Percentiles rank a stretch among this genome's conserved stretches.
Evolutionary conservation across 805 yeast species (phyloP).

Genomic region (Cyberlindnera maclurae): DNA sequence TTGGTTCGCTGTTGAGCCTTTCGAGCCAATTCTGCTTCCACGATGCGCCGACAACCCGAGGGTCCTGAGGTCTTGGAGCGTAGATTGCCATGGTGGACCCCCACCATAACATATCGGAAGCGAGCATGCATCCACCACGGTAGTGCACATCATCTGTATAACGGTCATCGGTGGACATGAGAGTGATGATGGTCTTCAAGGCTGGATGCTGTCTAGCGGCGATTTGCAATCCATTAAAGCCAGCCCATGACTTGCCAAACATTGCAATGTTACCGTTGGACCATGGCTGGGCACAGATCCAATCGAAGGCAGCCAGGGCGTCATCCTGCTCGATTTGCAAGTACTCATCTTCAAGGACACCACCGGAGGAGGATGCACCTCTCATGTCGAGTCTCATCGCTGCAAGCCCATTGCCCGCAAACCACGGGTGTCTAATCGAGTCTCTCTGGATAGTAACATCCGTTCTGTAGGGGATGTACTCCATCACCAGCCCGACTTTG

Average conservation of each 20-base stretch:
- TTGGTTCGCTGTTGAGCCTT: conserved; percentile 33
- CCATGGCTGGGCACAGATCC: conserved; percentile 35
- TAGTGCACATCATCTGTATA: conserved; percentile 44
- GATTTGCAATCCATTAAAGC: conserved; percentile 39
- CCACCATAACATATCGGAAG: conserved; percentile 45
- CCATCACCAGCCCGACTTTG: conserved; percentile 33
- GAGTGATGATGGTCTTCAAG: conserved; percentile 34
- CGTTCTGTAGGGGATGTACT: conserved; percentile 40
- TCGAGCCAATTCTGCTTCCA: conserved; percentile 38
- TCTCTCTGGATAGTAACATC: conserved; percentile 39
- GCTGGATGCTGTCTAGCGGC: conserved; percentile 43
- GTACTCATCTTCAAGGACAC: conserved; percentile 34
- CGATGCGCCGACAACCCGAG: conserved; percentile 29
- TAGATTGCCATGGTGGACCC: conserved; percentile 40
- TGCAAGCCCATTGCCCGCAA: conserved; percentile 40
- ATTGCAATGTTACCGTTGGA: conserved; percentile 39
- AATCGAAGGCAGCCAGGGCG: conserved; percentile 35
- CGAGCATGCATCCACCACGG: conserved; percentile 38
- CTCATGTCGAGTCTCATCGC: conserved; percentile 41
- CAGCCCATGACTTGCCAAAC: conserved; percentile 46
- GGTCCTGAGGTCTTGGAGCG: conserved; percentile 41
- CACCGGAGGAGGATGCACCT: conserved; percentile 39
- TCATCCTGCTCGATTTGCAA: conserved; percentile 38
- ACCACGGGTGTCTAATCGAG: conserved; percentile 38
- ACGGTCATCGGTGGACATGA: conserved; percentile 42